phyloP scores from a whole-genome alignment of 306 rosid genomes.

The Abrus precatorius region DNA sequence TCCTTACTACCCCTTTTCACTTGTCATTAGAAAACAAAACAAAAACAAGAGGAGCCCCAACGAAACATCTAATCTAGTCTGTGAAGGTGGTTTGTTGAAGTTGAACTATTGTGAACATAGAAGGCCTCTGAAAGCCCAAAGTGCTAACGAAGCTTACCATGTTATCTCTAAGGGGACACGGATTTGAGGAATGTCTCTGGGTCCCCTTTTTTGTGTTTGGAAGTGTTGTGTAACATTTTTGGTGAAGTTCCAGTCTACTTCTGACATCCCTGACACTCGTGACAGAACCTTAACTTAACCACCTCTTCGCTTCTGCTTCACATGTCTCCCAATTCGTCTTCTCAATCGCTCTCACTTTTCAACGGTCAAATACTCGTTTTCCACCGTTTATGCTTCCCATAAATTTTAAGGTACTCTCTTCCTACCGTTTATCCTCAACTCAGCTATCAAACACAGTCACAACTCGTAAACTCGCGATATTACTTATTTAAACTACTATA shows the following conservation, averaged over 20 bases:
- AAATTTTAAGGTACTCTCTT: neutral
- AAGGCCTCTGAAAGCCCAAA: no score
- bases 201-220: neutral
- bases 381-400: neutral
- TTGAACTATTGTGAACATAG: no score
- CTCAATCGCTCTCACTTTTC: neutral
- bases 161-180: no score
- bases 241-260: slow-evolving; percentile 4
- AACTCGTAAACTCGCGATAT: no score
- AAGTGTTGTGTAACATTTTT: neutral
- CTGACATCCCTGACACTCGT: slow-evolving; percentile 12
- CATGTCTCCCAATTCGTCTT: slow-evolving; percentile 16
- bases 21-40: no score
- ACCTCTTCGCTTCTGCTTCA: slow-evolving; percentile 30
- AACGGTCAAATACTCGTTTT: slow-evolving; percentile 34
- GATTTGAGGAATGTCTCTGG: slow-evolving; percentile 34
- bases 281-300: slow-evolving; percentile 20
- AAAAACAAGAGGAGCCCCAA: no score
- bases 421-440: neutral
- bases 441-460: neutral
- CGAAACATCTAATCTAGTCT: no score
- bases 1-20: no score
- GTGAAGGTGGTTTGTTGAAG: no score
- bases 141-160: no score
- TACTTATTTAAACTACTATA: no score